Evolutionary conservation across 225 moss, liverwort and hornwort species (phyloP).

Genomic region (Sphagnum contortum): DNA sequence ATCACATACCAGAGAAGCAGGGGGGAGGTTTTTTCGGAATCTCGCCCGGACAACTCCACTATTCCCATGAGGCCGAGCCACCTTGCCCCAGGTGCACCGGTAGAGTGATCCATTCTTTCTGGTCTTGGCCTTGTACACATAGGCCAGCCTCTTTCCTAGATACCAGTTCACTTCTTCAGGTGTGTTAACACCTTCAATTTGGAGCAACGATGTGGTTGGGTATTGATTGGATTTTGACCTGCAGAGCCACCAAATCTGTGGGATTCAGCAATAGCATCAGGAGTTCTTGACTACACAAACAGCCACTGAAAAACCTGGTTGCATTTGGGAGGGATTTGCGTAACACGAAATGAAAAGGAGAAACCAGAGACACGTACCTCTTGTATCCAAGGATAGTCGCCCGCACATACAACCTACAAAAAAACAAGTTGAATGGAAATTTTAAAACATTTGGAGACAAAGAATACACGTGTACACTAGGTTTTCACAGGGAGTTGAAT

Average conservation of each 20-base stretch:
- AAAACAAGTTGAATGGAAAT: neutral
- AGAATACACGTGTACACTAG: no score
- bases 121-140: no score
- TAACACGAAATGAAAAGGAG: neutral
- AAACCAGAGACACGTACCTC: conserved; percentile 12
- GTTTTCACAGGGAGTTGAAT: no score
- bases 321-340: neutral
- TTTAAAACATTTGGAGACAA: no score
- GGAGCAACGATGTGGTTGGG: conserved; percentile 36
- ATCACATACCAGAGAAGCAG: conserved; percentile 32
- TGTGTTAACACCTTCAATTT: conserved; percentile 50
- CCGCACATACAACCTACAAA: conserved; percentile 42
- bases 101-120: neutral
- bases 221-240: conserved; percentile 60
- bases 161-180: conserved; percentile 18
- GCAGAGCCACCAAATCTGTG: conserved; percentile 1
- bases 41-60: conserved; percentile 51
- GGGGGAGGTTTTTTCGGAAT: conserved; percentile 53
- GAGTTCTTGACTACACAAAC: no score
- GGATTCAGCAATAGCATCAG: neutral
- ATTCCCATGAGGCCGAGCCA: conserved; percentile 40
- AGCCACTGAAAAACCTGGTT: neutral
- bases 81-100: conserved; percentile 62
- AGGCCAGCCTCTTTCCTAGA: no score
- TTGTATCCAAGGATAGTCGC: conserved; percentile 51